Base-by-base conservation (phyloP, 768 basidiomycete species). In the Amanita phalloides region DNA sequence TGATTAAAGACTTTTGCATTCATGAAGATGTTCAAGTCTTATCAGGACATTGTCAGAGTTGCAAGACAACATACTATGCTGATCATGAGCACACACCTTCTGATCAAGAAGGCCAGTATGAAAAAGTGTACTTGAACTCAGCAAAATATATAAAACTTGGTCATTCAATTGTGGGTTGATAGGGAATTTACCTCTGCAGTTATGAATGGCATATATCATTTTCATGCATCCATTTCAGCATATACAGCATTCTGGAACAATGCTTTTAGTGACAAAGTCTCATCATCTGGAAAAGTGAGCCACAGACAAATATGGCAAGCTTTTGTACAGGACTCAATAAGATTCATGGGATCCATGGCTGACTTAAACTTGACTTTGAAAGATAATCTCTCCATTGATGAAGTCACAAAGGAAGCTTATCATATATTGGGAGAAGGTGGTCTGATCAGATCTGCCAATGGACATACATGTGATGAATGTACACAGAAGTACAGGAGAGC, bases 101-200 rank as follows among this genome's bases (percentile, higher is more conserved):
- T 25, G 5, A 28, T 21, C 21, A 47, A 1, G 4, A 4, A 28
- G n/a, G 17, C 6, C 25, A 53, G 21, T 23, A 13, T 13, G 13
- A 23, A 3, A 53, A 17, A 14, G 45, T 47, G 1, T 53, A 53
- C 26, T 25, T 53, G 11, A 53, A 53, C 38, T 25, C 45, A 9
- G 52, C 52, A 35, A 47, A 45, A 10, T 46, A 46, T 25, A 2
- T 53, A 23, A 53, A 53, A n/a, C n/a, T n/a, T n/a, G n/a, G n/a
- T n/a, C n/a, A n/a, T n/a, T n/a, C n/a, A n/a, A n/a, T n/a, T n/a
- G n/a, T n/a, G n/a, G n/a, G n/a, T n/a, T n/a, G n/a, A n/a, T n/a
- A n/a, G n/a, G n/a, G n/a, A n/a, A n/a, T n/a, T 49, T 38, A 23
- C 48, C 2, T 23, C 7, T 39, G 36, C 37, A 1, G 48, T 49